phyloP scores from a whole-genome alignment of 1,139 yeast species.

The Groenewaldozyma auringiensis region DNA sequence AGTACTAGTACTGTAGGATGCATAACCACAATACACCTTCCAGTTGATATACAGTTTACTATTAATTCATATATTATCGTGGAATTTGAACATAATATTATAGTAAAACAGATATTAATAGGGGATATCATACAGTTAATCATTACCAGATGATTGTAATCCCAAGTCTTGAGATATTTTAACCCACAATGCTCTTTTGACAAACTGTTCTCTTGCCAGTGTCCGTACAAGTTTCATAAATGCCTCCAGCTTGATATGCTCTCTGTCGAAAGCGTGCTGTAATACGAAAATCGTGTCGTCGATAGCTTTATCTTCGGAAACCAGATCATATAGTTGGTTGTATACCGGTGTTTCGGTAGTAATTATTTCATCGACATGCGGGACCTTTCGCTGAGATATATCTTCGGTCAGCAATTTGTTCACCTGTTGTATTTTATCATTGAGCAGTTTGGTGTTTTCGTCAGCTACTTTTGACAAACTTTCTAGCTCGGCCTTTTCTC shows the following conservation, averaged over 20 bases:
- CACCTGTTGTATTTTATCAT: constrained; percentile 26
- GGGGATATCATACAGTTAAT: too few relatives aligned
- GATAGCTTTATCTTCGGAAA: constrained; percentile 60
- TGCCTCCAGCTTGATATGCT: constrained; percentile 40
- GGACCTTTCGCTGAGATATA: constrained; percentile 27
- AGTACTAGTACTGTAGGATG: too few relatives aligned
- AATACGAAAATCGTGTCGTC: constrained; percentile 60
- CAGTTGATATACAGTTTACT: too few relatives aligned
- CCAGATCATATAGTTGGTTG: constrained; percentile 55
- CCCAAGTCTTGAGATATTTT: constrained; percentile 21
- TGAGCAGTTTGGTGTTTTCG: constrained; percentile 30
- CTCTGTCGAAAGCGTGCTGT: constrained; percentile 48
- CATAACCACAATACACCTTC: too few relatives aligned
- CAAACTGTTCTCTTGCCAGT: constrained; percentile 69
- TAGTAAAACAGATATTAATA: too few relatives aligned
- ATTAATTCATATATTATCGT: too few relatives aligned
- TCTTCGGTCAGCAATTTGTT: constrained; percentile 24
- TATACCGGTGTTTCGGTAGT: constrained; percentile 42
- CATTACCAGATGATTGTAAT: not conserved
- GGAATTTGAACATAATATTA: too few relatives aligned
- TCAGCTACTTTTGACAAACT: constrained; percentile 23
- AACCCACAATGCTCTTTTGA: constrained; percentile 28
- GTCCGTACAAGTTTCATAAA: constrained; percentile 53
- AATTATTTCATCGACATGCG: constrained; percentile 37
- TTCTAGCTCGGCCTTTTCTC: constrained; percentile 28